These are phyloP conservation scores for Aspergillus amoenus DNA, from an alignment of 2,329 filamentous ascomycete genomes.

Conservation along the genomic window DNA sequence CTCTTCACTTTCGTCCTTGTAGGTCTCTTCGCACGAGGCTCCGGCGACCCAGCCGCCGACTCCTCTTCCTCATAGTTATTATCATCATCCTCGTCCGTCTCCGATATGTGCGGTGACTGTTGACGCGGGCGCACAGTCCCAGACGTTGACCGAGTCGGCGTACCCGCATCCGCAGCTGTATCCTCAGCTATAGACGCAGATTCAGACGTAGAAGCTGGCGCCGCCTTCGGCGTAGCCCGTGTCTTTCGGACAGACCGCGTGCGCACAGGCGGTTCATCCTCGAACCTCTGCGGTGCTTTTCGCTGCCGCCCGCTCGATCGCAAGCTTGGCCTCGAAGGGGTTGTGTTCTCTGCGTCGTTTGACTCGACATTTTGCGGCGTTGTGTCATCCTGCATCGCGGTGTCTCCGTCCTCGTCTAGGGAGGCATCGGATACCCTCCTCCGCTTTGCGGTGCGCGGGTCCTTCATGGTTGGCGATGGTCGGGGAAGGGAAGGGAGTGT, in stretches of 20 bases:
- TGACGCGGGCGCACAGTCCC: conserved; percentile 24
- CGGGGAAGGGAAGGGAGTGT: not conserved
- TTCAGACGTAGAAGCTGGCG: conserved; percentile 11
- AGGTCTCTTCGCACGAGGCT: conserved; percentile 17
- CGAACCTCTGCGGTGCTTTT: conserved; percentile 33
- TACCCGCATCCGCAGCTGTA: not conserved
- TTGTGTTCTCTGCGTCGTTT: conserved; percentile 13
- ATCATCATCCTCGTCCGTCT: conserved; percentile 22
- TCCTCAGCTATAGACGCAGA: not conserved
- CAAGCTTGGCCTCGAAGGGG: conserved; percentile 25
- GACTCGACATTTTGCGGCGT: conserved; percentile 5
- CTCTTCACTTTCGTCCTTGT: conserved; percentile 31
- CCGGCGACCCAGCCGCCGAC: conserved; percentile 9
- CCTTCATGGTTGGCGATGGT: conserved; percentile 28
- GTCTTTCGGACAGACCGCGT: conserved; percentile 18
- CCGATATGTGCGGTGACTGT: conserved; percentile 13
- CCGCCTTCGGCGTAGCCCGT: not conserved
- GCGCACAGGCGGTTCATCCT: conserved; percentile 23
- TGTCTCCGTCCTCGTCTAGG: conserved; percentile 31
- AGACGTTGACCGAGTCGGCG: conserved; percentile 14
- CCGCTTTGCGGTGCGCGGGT: conserved; percentile 36
- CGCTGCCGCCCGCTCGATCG: conserved; percentile 37
- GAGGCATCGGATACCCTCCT: conserved; percentile 34
- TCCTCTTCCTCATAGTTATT: not conserved
- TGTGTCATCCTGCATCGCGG: conserved; percentile 25